Evolutionary conservation across 2,329 filamentous ascomycete genomes (phyloP).

Genomic region (Neonectria hederae): DNA sequence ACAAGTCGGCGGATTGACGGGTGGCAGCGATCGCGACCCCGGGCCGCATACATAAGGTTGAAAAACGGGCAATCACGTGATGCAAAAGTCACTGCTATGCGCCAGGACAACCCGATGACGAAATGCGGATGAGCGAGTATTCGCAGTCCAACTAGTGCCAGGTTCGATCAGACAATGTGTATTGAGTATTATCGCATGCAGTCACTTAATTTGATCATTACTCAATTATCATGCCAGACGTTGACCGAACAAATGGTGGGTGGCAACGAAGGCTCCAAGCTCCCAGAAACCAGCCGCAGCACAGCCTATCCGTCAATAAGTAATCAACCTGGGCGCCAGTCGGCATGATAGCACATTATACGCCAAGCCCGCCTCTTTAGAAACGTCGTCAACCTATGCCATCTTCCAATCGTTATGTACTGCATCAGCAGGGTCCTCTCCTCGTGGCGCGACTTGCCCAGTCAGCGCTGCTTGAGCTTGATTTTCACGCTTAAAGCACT

Average conservation of each 20-base stretch:
- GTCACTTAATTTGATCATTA: constrained; percentile 42
- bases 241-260: constrained; percentile 29
- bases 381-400: constrained; percentile 40
- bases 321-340: constrained; percentile 47
- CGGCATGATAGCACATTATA: constrained; percentile 45
- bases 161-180: neutral
- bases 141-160: neutral
- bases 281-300: constrained; percentile 31
- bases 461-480: constrained; percentile 22
- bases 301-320: constrained; percentile 36
- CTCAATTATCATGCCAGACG: constrained; percentile 43
- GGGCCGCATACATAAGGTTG: neutral
- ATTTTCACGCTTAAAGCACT: constrained; percentile 13
- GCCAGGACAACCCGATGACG: neutral
- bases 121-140: neutral
- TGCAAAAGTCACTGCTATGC: neutral
- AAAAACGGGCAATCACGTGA: constrained; percentile 3
- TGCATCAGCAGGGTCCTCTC: constrained; percentile 36
- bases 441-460: constrained; percentile 34
- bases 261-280: constrained; percentile 31
- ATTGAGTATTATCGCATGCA: constrained; percentile 6
- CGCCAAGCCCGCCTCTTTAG: constrained; percentile 44
- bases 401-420: constrained; percentile 43
- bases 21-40: constrained; percentile 2
- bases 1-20: neutral